Evolutionary conservation across 148 eudicot genomes (phyloP).

Genomic region (Fallopia convolvulus): DNA sequence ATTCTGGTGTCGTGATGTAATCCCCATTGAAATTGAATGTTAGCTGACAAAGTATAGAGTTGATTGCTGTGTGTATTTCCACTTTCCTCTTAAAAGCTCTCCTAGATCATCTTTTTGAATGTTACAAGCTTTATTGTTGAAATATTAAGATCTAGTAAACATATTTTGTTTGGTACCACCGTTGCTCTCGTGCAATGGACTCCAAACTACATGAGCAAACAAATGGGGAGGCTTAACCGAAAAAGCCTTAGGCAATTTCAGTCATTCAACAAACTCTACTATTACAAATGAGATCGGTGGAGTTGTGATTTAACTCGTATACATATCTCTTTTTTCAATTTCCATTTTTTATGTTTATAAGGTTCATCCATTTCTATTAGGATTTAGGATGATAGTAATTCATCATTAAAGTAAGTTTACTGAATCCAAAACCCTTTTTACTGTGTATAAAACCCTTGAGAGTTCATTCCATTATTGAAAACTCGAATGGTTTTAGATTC

Average conservation of each 20-base stretch:
- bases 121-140: background rate
- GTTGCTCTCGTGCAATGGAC: too few species aligned
- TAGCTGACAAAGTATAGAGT: background rate
- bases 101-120: background rate
- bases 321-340: too few species aligned
- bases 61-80: background rate
- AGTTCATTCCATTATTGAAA: background rate
- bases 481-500: background rate
- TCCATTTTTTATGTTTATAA: too few species aligned
- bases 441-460: background rate
- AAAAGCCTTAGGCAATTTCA: too few species aligned
- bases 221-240: too few species aligned
- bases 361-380: too few species aligned
- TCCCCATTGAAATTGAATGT: conserved; percentile 2
- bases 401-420: too few species aligned
- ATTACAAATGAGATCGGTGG: too few species aligned
- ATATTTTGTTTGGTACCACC: background rate
- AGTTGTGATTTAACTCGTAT: too few species aligned
- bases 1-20: conserved; percentile 3
- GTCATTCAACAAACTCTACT: too few species aligned
- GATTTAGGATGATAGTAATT: too few species aligned
- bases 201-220: background rate
- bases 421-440: too few species aligned
- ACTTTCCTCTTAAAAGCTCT: background rate
- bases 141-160: background rate